Evolutionary conservation across 2,329 filamentous ascomycete species (phyloP).

Genomic region (Aquanectria penicillioides): DNA sequence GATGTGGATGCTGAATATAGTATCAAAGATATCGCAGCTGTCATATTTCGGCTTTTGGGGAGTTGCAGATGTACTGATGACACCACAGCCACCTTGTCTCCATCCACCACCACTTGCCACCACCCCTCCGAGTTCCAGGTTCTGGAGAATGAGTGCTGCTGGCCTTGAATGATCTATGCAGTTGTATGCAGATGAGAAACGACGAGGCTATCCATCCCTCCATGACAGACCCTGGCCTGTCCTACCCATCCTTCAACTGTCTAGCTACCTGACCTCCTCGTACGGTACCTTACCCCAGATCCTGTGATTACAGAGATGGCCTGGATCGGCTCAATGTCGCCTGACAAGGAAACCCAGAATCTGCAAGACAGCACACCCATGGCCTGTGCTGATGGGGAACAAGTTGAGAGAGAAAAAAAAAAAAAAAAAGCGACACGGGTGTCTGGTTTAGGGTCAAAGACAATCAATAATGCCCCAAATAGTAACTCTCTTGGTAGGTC

Average conservation of each 20-base stretch:
- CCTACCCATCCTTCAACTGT: not conserved
- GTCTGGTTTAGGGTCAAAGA: not conserved
- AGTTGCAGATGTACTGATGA: slow-evolving; percentile 35
- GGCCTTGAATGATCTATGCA: slow-evolving; percentile 21
- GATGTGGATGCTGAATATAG: slow-evolving; percentile 8
- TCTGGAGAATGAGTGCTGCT: slow-evolving; percentile 6
- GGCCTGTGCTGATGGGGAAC: not conserved
- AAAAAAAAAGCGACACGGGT: not conserved
- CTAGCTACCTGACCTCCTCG: not conserved
- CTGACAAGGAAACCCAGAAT: not conserved
- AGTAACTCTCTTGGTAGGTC: not conserved
- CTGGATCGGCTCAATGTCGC: not conserved
- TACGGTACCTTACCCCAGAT: slow-evolving; percentile 16
- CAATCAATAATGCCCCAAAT: slow-evolving; percentile 15
- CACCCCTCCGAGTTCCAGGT: slow-evolving; percentile 21
- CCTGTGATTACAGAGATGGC: not conserved
- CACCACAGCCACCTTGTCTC: slow-evolving; percentile 32
- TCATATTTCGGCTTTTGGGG: slow-evolving; percentile 31
- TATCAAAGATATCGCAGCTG: slow-evolving; percentile 19
- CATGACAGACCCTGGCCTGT: not conserved
- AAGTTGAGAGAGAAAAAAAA: too few species aligned
- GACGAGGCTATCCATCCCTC: slow-evolving; percentile 8
- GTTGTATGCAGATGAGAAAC: slow-evolving; percentile 5
- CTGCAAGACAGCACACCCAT: not conserved
- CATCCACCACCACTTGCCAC: slow-evolving; percentile 12